phyloP scores from a whole-genome alignment of 1,139 yeast species.

The Geotrichum candidum region DNA sequence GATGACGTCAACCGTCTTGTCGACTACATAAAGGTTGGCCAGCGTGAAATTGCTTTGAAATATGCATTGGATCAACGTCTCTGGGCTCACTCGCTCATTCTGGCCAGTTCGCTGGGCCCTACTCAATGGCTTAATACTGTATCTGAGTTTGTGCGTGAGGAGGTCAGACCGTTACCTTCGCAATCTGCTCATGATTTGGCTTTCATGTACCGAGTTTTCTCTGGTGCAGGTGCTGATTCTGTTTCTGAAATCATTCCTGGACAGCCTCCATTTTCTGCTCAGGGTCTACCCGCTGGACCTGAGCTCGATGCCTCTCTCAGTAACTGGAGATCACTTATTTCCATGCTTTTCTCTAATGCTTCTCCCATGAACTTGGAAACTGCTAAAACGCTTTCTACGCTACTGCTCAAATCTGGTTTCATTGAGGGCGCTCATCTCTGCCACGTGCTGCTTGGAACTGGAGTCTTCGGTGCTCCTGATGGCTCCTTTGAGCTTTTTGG shows the following conservation, averaged over 20 bases:
- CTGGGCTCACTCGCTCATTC: constrained; percentile 71
- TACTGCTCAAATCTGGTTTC: constrained; percentile 30
- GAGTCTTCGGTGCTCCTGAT: constrained; percentile 1
- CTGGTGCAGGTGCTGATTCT: constrained; percentile 56
- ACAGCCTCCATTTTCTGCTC: constrained; percentile 6
- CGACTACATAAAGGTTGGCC: constrained; percentile 51
- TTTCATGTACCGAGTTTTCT: constrained; percentile 54
- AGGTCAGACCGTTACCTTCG: constrained; percentile 34
- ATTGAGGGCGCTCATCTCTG: constrained; percentile 35
- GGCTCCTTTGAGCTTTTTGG: constrained; percentile 12
- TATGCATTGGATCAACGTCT: constrained; percentile 60
- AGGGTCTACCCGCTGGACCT: constrained; percentile 7
- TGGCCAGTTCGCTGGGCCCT: constrained; percentile 62
- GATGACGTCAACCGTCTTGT: constrained; percentile 30
- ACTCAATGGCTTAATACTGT: constrained; percentile 58
- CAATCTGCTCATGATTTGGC: constrained; percentile 52
- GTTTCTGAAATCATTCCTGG: constrained; percentile 17
- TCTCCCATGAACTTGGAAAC: constrained; percentile 32
- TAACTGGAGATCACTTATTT: constrained; percentile 34
- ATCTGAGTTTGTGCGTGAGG: constrained; percentile 43
- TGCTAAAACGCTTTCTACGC: constrained; percentile 33
- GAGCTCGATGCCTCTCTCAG: constrained; percentile 20
- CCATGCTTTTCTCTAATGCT: constrained; percentile 31
- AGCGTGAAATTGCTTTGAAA: constrained; percentile 59
- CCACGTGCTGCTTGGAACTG: constrained; percentile 13